phyloP scores from a whole-genome alignment of 805 yeast species.

The Peterozyma toletana region DNA sequence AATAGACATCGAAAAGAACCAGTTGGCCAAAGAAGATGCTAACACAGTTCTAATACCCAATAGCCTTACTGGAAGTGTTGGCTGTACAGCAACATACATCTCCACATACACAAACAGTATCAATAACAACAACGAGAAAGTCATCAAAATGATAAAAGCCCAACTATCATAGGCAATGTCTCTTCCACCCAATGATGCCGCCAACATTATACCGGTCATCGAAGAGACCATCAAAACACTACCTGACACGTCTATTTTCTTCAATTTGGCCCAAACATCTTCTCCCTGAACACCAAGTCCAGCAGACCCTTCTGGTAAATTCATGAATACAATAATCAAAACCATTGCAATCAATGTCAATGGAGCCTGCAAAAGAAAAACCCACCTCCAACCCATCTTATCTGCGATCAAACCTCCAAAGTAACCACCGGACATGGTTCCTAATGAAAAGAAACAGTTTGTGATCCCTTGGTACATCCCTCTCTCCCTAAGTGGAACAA shows the following conservation, averaged over 20 bases:
- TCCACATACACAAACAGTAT: slow-evolving; percentile 35
- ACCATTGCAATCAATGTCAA: slow-evolving; percentile 37
- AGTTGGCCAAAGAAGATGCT: slow-evolving; percentile 58
- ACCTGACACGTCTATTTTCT: slow-evolving; percentile 50
- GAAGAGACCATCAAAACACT: slow-evolving; percentile 36
- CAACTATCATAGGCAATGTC: slow-evolving; percentile 31
- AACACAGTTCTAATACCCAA: slow-evolving; percentile 51
- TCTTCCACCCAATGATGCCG: slow-evolving; percentile 48
- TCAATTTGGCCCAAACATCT: slow-evolving; percentile 38
- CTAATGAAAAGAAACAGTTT: slow-evolving; percentile 71
- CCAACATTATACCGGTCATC: slow-evolving; percentile 36
- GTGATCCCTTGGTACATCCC: slow-evolving; percentile 85
- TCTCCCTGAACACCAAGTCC: slow-evolving; percentile 18
- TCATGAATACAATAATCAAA: slow-evolving; percentile 28
- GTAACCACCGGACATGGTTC: slow-evolving; percentile 70
- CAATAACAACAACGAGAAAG: slow-evolving; percentile 28
- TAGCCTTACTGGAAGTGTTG: slow-evolving; percentile 49
- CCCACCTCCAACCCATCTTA: slow-evolving; percentile 57
- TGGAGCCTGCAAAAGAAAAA: slow-evolving; percentile 50
- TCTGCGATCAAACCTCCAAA: slow-evolving; percentile 54
- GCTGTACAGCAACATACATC: slow-evolving; percentile 37
- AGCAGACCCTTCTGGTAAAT: slow-evolving; percentile 30
- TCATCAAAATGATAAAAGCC: slow-evolving; percentile 24
- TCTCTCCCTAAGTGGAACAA: slow-evolving; percentile 72
- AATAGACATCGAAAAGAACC: slow-evolving; percentile 47